Evolutionary conservation across 1,284 basidiomycete species (phyloP).

Genomic region (Spongispora temasekensis): DNA sequence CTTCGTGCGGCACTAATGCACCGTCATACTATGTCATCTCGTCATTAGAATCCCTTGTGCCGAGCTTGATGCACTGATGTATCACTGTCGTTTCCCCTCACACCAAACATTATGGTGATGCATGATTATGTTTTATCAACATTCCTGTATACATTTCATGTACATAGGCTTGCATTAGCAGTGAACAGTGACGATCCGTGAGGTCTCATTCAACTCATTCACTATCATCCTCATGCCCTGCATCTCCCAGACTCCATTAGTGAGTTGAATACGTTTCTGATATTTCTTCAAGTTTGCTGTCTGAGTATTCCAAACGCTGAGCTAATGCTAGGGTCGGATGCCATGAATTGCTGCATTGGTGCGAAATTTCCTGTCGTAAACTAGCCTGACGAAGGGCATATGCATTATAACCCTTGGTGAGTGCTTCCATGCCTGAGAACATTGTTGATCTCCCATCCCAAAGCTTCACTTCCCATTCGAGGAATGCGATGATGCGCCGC

Average conservation of each 20-base stretch:
- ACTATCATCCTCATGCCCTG: neutral
- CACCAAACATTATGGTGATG: neutral
- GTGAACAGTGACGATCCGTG: too few species aligned
- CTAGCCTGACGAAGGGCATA: neutral
- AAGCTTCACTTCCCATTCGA: neutral
- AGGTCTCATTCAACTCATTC: neutral
- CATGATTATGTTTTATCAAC: neutral
- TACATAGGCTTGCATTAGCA: too few species aligned
- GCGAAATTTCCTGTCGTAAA: neutral
- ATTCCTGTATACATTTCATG: neutral
- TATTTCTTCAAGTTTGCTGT: neutral
- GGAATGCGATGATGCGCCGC: neutral
- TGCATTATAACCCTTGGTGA: neutral
- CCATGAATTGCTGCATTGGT: neutral
- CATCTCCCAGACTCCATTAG: too few species aligned
- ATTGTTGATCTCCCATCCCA: neutral
- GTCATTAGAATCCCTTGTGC: neutral
- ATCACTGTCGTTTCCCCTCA: neutral
- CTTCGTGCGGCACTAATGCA: neutral
- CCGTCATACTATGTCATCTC: neutral
- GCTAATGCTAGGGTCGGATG: neutral
- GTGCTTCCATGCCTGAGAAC: neutral
- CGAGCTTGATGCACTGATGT: neutral
- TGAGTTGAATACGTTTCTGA: neutral
- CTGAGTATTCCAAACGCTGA: neutral